Conservation (phyloP, 108 stramenopile genomes). For the Nitzschia palea region DNA sequence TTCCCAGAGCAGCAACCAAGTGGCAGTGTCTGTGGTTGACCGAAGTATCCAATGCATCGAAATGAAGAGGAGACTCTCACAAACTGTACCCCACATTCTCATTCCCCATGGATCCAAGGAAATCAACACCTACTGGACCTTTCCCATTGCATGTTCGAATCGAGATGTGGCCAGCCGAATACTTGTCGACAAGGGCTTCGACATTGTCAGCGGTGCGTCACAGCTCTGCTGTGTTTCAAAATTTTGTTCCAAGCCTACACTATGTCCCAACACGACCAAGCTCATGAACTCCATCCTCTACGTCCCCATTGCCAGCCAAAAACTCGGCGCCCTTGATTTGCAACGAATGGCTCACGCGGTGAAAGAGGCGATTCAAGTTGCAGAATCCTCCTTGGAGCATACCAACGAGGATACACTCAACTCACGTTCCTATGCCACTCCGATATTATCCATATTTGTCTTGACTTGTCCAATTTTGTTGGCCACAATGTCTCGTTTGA, state of each 20-base stretch:
- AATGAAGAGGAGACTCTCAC: conserved; percentile 15
- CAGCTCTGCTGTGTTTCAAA: conserved; percentile 57
- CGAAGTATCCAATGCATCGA: conserved; percentile 33
- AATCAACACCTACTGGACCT: conserved; percentile 35
- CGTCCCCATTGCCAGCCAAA: conserved; percentile 59
- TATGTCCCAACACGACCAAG: conserved; percentile 32
- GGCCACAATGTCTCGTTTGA: too few relatives aligned
- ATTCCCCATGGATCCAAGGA: conserved; percentile 2
- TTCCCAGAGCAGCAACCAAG: conserved; percentile 28
- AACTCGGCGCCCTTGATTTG: conserved; percentile 33
- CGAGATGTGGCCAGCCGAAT: conserved; percentile 37
- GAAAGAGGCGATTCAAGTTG: background rate
- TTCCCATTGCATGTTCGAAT: conserved; percentile 36
- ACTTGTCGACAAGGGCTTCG: conserved; percentile 47
- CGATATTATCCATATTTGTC: too few relatives aligned
- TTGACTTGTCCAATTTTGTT: too few relatives aligned
- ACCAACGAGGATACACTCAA: too few relatives aligned
- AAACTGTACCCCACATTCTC: conserved; percentile 2
- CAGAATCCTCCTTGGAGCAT: too few relatives aligned
- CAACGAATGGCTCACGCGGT: conserved; percentile 21
- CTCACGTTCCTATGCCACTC: too few relatives aligned
- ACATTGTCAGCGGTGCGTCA: conserved; percentile 67
- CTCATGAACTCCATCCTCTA: conserved; percentile 67
- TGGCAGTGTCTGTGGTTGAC: conserved; percentile 11
- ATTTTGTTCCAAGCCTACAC: background rate